phyloP scores from a whole-genome alignment of 495 filamentous ascomycete genomes.

The Neurospora sp. region DNA sequence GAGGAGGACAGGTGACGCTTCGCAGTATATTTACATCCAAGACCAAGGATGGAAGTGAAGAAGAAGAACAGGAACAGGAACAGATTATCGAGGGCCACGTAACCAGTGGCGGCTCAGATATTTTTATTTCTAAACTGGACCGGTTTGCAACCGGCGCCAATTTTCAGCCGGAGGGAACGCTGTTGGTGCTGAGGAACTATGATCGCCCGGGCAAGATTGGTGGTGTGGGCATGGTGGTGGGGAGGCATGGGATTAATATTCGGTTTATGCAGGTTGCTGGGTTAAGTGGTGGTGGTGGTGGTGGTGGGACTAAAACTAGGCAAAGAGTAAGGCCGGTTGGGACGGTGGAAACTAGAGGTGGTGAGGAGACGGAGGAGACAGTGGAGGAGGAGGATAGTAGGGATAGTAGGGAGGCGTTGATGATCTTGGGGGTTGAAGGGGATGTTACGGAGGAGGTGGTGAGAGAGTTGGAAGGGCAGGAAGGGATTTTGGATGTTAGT shows the following conservation, averaged over 20 bases:
- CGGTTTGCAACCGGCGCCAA: slow-evolving; percentile 44
- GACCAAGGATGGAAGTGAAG: slow-evolving; percentile 16
- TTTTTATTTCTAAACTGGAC: slow-evolving; percentile 55
- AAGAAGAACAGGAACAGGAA: slow-evolving; percentile 35
- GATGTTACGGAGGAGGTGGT: slow-evolving; percentile 45
- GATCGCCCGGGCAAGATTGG: slow-evolving; percentile 67
- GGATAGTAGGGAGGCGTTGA: slow-evolving; percentile 49
- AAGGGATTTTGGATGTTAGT: slow-evolving; percentile 55
- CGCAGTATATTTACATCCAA: slow-evolving; percentile 12
- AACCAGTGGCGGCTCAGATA: slow-evolving; percentile 39
- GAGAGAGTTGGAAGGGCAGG: slow-evolving; percentile 39
- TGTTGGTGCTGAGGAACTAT: slow-evolving; percentile 61
- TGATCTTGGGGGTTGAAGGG: slow-evolving; percentile 60
- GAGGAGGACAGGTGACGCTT: slow-evolving; percentile 40
- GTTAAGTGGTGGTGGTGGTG: slow-evolving; percentile 21
- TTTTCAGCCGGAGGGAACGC: slow-evolving; percentile 53
- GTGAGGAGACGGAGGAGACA: slow-evolving; percentile 12
- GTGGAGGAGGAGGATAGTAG: slow-evolving; percentile 2
- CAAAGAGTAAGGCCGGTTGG: neutral
- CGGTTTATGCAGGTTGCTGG: slow-evolving; percentile 59
- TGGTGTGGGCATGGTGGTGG: slow-evolving; percentile 53
- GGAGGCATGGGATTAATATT: slow-evolving; percentile 57
- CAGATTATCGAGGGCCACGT: slow-evolving; percentile 60
- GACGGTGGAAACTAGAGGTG: slow-evolving; percentile 8
- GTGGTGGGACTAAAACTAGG: slow-evolving; percentile 6